These are phyloP conservation scores for Penicillium coffeae DNA, from an alignment of 495 filamentous ascomycete genomes.

Conservation along the genomic window DNA sequence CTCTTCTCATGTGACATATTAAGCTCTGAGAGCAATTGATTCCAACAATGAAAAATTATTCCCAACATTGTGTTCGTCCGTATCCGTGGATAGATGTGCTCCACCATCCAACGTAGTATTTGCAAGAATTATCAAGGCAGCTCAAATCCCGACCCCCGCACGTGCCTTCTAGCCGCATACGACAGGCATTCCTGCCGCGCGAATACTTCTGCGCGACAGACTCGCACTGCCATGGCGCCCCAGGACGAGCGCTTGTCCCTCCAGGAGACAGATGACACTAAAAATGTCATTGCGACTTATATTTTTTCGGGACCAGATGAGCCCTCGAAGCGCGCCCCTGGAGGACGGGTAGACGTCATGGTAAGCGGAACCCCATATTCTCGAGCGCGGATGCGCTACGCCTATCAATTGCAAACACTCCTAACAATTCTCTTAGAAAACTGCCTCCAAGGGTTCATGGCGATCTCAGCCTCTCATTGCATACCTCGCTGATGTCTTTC, in stretches of 20 bases:
- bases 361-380: constrained; percentile 19
- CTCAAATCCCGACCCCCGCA: constrained; percentile 7
- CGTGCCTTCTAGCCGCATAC: constrained; percentile 2
- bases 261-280: constrained; percentile 38
- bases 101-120: not conserved
- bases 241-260: constrained; percentile 20
- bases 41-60: constrained; percentile 1
- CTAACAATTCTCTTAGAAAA: not conserved
- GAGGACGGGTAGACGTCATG: constrained; percentile 32
- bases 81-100: constrained; percentile 1
- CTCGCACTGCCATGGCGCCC: constrained; percentile 19
- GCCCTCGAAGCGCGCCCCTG: not conserved
- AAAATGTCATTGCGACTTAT: constrained; percentile 31
- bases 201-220: not conserved
- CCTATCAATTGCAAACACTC: not conserved
- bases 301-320: constrained; percentile 29
- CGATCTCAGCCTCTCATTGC: constrained; percentile 26
- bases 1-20: constrained; percentile 19
- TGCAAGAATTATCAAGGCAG: not conserved
- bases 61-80: not conserved
- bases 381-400: no score
- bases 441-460: constrained; percentile 15
- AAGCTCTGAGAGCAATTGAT: constrained; percentile 24
- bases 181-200: not conserved
- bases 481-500: constrained; percentile 56